Evolutionary conservation across 2,329 filamentous ascomycete genomes (phyloP), one percentile per base, ranked within the genome.

Genomic region (Sarocladium oryzae): DNA sequence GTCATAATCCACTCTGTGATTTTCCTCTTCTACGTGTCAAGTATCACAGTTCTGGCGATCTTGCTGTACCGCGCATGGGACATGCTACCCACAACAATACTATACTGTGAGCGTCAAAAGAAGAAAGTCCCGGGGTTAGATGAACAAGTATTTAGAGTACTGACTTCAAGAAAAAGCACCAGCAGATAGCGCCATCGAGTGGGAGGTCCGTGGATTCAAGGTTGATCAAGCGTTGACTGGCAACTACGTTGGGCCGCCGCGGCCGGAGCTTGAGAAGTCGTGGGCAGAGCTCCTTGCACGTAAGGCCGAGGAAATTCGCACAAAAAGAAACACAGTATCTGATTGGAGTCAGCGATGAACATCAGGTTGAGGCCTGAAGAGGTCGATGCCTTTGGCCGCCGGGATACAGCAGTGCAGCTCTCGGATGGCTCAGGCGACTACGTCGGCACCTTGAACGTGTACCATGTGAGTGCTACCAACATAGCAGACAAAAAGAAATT

Each of bases 381-480:
- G 23, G 28, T 52, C n/a, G 43, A 30, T 18, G 45, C 35, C 13
- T 52, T 52, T 16, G 36, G 35, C 18, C 51, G 51, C 21, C 43
- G 49, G 10, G 45, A 35, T 18, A 52, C 51, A 15, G 51, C 51
- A 1, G 51, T 52, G 15, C n/a, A 32, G 21, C 26, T 52, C 28
- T 52, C 51, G 13, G 51, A 52, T 15, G 51, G 45, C 20, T 30
- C 28, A 7, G 49, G 51, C n/a, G 51, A 46, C 36, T 52, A 52
- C 18, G 15, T 52, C 5, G 51, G 51, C 18, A 52, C 51, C 2
- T 26, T 52, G 37, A 52, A 52, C 16, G 43, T 52, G 35, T 52
- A 52, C 21, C 51, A 52, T 35, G 51, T 49, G 13, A 9, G 51
- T 11, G 43, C n/a, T n/a, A n/a, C n/a, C n/a, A n/a, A n/a, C n/a